Evolutionary conservation across 179 eudicot species (phyloP).

Genomic region (Amaranthus tricolor): DNA sequence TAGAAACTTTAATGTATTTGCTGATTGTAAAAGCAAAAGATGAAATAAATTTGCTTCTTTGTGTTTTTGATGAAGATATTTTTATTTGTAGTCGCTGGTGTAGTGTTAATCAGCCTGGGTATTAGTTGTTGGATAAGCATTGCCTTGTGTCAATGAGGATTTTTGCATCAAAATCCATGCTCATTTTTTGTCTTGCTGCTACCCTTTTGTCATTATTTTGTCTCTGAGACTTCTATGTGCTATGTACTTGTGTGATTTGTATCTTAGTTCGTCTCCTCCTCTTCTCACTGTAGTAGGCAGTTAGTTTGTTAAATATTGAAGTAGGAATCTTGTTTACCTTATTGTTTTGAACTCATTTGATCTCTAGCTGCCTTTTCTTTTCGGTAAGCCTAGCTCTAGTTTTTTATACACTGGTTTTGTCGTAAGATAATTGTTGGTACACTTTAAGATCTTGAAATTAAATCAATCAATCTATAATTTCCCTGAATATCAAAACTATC

Average conservation of each 20-base stretch:
- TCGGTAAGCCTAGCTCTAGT: no score
- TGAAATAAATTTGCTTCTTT: neutral
- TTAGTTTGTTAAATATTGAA: no score
- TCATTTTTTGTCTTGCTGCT: neutral
- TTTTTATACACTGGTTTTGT: no score
- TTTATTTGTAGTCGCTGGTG: neutral
- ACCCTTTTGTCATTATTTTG: neutral
- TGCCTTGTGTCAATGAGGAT: neutral
- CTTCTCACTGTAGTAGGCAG: neutral
- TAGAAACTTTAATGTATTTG: neutral
- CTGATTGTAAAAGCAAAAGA: neutral
- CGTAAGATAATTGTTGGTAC: no score
- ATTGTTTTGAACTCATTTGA: neutral
- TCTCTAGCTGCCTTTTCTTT: no score
- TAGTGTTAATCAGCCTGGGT: neutral
- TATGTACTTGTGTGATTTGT: neutral
- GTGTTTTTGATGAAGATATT: neutral
- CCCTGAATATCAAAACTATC: no score
- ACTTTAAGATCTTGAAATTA: no score
- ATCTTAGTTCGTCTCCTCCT: no score
- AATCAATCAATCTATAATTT: no score
- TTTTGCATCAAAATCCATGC: neutral
- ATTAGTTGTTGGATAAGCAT: neutral
- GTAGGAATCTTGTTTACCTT: neutral
- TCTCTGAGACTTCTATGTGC: neutral